phyloP scores from a whole-genome alignment of 2,329 filamentous ascomycete genomes.

The Dryadomyces quercus-mongolicae region DNA sequence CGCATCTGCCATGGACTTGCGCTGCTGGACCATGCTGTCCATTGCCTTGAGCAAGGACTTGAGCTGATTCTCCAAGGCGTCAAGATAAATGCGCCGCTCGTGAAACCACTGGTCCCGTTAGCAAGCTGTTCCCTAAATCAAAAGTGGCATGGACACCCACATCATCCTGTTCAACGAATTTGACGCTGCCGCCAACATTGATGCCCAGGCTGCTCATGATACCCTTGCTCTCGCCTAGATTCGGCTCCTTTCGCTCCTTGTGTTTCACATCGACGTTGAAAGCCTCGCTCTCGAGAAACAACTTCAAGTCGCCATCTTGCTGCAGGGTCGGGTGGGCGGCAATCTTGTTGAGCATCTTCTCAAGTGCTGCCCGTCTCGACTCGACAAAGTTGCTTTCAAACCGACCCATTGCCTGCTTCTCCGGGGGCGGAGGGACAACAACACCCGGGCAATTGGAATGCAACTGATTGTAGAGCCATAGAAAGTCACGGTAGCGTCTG shows the following conservation, averaged over 20 bases:
- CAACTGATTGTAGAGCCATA: conserved; percentile 93
- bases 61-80: conserved; percentile 83
- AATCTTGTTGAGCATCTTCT: conserved; percentile 97
- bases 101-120: conserved; percentile 69
- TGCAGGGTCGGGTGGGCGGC: conserved; percentile 82
- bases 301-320: conserved; percentile 85
- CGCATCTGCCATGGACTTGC: conserved; percentile 86
- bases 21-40: conserved; percentile 81
- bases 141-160: conserved; percentile 34
- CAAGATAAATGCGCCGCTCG: conserved; percentile 86
- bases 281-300: conserved; percentile 91
- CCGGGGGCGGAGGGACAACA: conserved; percentile 87
- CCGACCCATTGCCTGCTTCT: conserved; percentile 93
- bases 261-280: conserved; percentile 98
- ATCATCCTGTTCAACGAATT: conserved; percentile 97
- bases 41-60: conserved; percentile 87
- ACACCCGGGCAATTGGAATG: conserved; percentile 92
- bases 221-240: conserved; percentile 81
- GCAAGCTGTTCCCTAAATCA: neutral
- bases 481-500: conserved; percentile 86
- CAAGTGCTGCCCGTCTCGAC: conserved; percentile 75
- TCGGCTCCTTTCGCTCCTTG: conserved; percentile 82
- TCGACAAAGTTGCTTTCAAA: conserved; percentile 98
- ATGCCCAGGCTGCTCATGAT: conserved; percentile 79
- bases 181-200: conserved; percentile 67